Evolutionary conservation across 306 rosid species (phyloP), one percentile per base, ranked within the genome.

Genomic region (peach (Prunus persica)): DNA sequence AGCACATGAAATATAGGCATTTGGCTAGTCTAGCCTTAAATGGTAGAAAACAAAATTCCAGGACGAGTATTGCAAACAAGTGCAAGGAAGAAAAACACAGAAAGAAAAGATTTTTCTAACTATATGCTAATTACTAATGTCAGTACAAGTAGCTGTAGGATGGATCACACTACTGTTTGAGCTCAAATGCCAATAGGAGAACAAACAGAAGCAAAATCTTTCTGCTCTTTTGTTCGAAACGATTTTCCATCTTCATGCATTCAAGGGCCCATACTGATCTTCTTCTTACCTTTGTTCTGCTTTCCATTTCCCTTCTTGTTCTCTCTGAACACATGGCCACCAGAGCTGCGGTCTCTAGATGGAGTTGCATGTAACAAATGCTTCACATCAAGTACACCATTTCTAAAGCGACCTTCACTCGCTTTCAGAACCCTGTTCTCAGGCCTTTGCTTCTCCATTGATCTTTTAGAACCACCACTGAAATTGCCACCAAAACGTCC

Each of bases 301-400:
- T 69, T 85, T 20, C 76, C 72, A 24, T 84, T 78, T 25, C 88
- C 86, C 63, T 84, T 80, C 60, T 69, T 80, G 75, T 79, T 80
- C 62, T 79, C 67, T 80, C 67, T 30, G 41, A 63, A 81, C 73
- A 65, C 34, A 58, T 18, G 78, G 34, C 56, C 38, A 51, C 76
- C 79, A 28, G 66, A 43, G 24, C 56, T 79, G 20, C 12, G 68
- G 18, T 61, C 89, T 77, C 81, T 79, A 8, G 89, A 64, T 55
- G 86, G 82, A 30, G 86, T 57, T 2, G 87, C 80, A 34, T 49
- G 82, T 79, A 92, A 81, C 77, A 92, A 63, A 86, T 86, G 93
- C 76, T 87, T 90, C 69, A 90, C 96, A 67, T 92, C 85, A 38
- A 92, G 91, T 55, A 84, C 83, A n/a, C 97, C 97, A 34, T 92